Percentiles rank a stretch among this genome's conserved stretches.
These are phyloP conservation scores for Didymosphaeria variabile DNA, from an alignment of 2,329 filamentous ascomycete species.

Conservation along the genomic window DNA sequence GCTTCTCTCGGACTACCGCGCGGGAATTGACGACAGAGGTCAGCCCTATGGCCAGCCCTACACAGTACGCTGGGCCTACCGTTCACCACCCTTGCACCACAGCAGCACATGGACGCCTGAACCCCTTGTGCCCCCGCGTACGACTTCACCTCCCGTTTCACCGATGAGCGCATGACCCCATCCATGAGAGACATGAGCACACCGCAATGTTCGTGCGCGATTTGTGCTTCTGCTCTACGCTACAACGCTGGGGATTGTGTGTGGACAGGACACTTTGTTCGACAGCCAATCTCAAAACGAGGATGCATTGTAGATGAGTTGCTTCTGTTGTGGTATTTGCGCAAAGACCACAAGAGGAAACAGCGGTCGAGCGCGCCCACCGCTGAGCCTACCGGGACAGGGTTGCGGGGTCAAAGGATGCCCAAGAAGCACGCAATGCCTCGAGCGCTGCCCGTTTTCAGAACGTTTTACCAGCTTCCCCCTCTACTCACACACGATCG, in stretches of 20 bases:
- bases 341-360: not conserved
- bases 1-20: not conserved
- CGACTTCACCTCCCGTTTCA: conserved; percentile 3
- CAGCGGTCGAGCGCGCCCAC: not conserved
- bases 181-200: not conserved
- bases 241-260: not conserved
- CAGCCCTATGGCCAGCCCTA: conserved; percentile 20
- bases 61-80: conserved; percentile 8
- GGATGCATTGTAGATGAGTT: not conserved
- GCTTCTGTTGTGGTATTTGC: not conserved
- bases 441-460: conserved; percentile 1
- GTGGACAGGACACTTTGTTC: not conserved
- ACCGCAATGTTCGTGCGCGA: conserved; percentile 11
- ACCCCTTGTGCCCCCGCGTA: conserved; percentile 15
- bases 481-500: conserved; percentile 6
- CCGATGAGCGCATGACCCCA: conserved; percentile 3
- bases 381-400: not conserved
- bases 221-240: not conserved
- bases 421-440: not conserved
- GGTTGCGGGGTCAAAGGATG: not conserved
- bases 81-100: conserved; percentile 14
- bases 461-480: conserved; percentile 10
- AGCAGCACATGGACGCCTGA: conserved; percentile 14
- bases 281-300: not conserved
- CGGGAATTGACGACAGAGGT: conserved; percentile 6